phyloP scores from a whole-genome alignment of 257 asterid genomes.

The Knoxia roxburghii region DNA sequence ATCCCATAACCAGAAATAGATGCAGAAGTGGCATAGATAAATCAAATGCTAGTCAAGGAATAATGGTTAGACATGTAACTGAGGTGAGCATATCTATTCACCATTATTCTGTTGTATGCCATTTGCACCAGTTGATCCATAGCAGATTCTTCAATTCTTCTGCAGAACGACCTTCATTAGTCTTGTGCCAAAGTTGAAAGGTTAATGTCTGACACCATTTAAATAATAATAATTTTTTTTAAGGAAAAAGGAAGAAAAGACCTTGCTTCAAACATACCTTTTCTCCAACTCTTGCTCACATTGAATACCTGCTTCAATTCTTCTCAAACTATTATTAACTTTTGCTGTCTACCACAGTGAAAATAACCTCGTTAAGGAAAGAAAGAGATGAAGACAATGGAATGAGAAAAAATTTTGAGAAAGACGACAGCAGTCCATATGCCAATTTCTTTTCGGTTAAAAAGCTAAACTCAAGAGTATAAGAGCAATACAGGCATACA shows the following conservation, averaged over 20 bases:
- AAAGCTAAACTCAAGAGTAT: neutral
- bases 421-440: neutral
- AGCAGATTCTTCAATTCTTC: constrained; percentile 17
- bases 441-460: neutral
- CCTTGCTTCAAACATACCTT: constrained; percentile 6
- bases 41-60: neutral
- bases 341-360: constrained; percentile 2
- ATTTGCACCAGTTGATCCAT: constrained; percentile 12
- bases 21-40: neutral
- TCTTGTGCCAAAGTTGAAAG: constrained; percentile 1
- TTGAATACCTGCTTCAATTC: constrained; percentile 16
- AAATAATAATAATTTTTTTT: too few species aligned
- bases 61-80: neutral
- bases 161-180: constrained; percentile 10
- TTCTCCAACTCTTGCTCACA: constrained; percentile 11
- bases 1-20: neutral
- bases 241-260: too few species aligned
- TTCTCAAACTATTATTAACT: constrained; percentile 4
- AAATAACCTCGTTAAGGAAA: neutral
- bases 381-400: neutral
- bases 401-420: neutral
- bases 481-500: neutral
- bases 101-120: constrained; percentile 13
- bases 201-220: neutral
- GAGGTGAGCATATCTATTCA: neutral